A percentile compares a stretch with the other conserved stretches of the same genome.
These are phyloP conservation scores for Phragmites australis DNA, from an alignment of 176 grass and related monocot species.

Conservation along the genomic window DNA sequence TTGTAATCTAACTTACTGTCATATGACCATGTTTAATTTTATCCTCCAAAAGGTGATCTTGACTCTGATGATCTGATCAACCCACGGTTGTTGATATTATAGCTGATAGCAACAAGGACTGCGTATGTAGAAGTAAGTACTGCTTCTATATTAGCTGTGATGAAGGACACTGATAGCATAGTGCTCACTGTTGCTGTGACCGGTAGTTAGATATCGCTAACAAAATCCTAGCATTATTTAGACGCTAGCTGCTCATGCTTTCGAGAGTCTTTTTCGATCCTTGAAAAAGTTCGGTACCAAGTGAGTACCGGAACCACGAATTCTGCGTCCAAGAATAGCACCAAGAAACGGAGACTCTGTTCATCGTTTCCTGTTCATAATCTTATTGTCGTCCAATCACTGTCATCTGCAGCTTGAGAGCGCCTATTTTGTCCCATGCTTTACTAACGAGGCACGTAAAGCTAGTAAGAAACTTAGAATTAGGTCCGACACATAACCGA, in stretches of 20 bases:
- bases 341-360: background rate
- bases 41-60: background rate
- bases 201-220: background rate
- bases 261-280: background rate
- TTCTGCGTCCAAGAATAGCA: background rate
- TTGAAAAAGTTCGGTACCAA: no score
- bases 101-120: background rate
- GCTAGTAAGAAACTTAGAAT: background rate
- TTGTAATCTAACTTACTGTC: no score
- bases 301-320: no score
- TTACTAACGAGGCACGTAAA: background rate
- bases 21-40: background rate
- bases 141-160: background rate
- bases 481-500: background rate
- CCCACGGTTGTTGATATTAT: background rate
- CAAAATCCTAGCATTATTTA: background rate
- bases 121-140: background rate
- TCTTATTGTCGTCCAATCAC: background rate
- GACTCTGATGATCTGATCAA: background rate
- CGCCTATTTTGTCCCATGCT: background rate
- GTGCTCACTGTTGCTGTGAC: background rate
- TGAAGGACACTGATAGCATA: background rate
- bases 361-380: background rate
- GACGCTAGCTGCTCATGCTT: background rate
- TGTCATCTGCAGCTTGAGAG: background rate